Base-by-base conservation (phyloP, 2,329 filamentous ascomycete genomes). In the Penicillium sumatraense region DNA sequence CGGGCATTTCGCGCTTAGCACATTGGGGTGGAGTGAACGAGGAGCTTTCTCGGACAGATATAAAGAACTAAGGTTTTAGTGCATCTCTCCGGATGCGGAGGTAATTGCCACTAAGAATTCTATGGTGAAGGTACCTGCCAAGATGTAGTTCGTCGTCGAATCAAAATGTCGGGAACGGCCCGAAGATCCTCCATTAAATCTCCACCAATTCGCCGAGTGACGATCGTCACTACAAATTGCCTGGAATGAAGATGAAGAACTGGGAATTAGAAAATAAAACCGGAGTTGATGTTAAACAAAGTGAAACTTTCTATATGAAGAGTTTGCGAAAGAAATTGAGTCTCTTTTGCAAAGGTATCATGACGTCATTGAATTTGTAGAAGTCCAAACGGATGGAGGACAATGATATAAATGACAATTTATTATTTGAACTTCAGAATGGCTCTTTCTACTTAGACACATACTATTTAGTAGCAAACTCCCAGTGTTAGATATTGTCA, bases 131-230 rank as follows among this genome's bases (percentile, higher is more conserved):
- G 42, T 46, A 6, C 42, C 42, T 46, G 42, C 42, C 42, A 46
- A 46, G 42, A 31, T 46, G 42, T 8, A 29, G 2, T n/a, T 46
- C n/a, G 26, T 29, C 1, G 42, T 46, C 42, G 26, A 46, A 46
- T 46, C 26, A 46, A 21, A 23, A 3, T 9, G 7, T 31, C 13
- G 42, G 26, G 24, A 46, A 31, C 8, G 5, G 27, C 11, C 42
- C 42, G 42, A 46, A n/a, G 42, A 46, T 46, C 9, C 31, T 46
- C 42, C 42, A 9, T 26, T 3, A 31, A 20, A 33, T 31, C 42
- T 46, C 42, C 42, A 33, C 26, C 26, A 23, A 46, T 31, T 46
- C 42, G 14, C 42, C 42, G 42, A 46, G 42, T 16, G 42, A 29
- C 21, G 42, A 33, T 46, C 26, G 33, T 13, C 26, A 4, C 10